Conservation (phyloP, 2,329 filamentous ascomycete genomes). For the Chaetomiaceae sp. region DNA sequence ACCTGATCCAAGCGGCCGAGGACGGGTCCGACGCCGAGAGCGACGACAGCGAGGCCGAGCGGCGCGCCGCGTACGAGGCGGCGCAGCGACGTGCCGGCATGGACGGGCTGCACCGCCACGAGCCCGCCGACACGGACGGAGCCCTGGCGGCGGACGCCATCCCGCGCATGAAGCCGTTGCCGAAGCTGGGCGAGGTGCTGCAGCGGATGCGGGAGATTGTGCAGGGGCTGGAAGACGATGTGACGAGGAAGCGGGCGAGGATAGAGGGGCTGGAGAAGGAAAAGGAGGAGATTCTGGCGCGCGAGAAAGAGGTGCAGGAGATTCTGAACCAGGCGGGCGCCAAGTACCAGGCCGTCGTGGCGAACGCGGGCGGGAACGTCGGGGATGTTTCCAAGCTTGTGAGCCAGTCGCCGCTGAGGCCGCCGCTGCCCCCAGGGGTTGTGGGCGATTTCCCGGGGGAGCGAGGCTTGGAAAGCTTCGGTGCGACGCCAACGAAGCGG, state of each 20-base stretch:
- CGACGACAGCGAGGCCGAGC: constrained; percentile 58
- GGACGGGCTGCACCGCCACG: constrained; percentile 56
- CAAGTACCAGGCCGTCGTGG: constrained; percentile 44
- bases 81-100: constrained; percentile 84
- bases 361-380: constrained; percentile 14
- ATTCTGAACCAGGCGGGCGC: constrained; percentile 76
- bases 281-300: constrained; percentile 57
- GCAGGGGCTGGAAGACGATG: constrained; percentile 56
- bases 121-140: constrained; percentile 31
- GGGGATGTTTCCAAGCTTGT: constrained; percentile 19
- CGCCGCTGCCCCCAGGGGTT: constrained; percentile 23
- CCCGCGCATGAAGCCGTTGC: constrained; percentile 70
- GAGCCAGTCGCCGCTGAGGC: constrained; percentile 28
- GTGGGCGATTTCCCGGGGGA: constrained; percentile 28
- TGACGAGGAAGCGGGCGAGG: constrained; percentile 52
- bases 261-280: constrained; percentile 64
- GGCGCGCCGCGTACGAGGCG: constrained; percentile 77
- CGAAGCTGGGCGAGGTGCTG: constrained; percentile 63
- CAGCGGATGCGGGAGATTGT: constrained; percentile 57
- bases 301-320: constrained; percentile 74
- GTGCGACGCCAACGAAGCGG: constrained; percentile 36
- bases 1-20: constrained; percentile 76
- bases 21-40: constrained; percentile 43
- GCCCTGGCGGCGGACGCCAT: constrained; percentile 35
- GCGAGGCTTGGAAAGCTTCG: constrained; percentile 43